phyloP scores from a whole-genome alignment of 2,329 filamentous ascomycete species.

The Incumbomyces delicatus region DNA sequence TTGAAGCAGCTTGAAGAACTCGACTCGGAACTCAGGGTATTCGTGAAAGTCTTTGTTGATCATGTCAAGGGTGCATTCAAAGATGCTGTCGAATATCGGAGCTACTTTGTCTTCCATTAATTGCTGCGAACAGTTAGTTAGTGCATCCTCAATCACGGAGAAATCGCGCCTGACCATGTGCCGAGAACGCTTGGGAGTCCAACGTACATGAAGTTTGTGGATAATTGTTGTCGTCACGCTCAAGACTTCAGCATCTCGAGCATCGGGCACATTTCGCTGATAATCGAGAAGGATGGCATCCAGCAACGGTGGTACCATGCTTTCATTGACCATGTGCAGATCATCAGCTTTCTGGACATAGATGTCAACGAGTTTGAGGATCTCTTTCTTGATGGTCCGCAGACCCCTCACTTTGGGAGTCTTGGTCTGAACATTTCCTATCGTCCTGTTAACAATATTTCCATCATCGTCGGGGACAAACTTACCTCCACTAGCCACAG shows the following conservation, averaged over 20 bases:
- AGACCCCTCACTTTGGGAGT: conserved; percentile 93
- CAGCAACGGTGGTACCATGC: conserved; percentile 89
- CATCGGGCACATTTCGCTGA: conserved; percentile 91
- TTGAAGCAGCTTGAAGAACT: conserved; percentile 94
- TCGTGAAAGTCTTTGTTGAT: conserved; percentile 99
- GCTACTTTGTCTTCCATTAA: conserved; percentile 98
- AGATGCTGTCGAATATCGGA: conserved; percentile 95
- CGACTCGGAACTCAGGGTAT: conserved; percentile 96
- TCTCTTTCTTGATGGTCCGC: conserved; percentile 98
- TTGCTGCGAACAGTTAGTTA: conserved; percentile 45
- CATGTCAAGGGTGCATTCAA: conserved; percentile 97
- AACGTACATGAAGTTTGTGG: conserved; percentile 85
- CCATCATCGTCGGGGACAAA: background rate
- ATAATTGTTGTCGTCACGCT: conserved; percentile 98
- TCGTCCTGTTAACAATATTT: conserved; percentile 15
- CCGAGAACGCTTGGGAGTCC: conserved; percentile 43
- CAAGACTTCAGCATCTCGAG: conserved; percentile 89
- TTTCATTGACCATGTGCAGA: conserved; percentile 79
- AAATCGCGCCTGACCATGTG: conserved; percentile 36
- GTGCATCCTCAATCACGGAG: conserved; percentile 12
- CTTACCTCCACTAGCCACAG: conserved; percentile 72
- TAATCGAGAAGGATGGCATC: conserved; percentile 94
- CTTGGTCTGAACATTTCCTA: conserved; percentile 86
- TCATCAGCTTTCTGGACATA: conserved; percentile 98
- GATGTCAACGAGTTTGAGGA: conserved; percentile 93